phyloP scores from a whole-genome alignment of 305 asterid genomes.

The Fraxinus latifolia region DNA sequence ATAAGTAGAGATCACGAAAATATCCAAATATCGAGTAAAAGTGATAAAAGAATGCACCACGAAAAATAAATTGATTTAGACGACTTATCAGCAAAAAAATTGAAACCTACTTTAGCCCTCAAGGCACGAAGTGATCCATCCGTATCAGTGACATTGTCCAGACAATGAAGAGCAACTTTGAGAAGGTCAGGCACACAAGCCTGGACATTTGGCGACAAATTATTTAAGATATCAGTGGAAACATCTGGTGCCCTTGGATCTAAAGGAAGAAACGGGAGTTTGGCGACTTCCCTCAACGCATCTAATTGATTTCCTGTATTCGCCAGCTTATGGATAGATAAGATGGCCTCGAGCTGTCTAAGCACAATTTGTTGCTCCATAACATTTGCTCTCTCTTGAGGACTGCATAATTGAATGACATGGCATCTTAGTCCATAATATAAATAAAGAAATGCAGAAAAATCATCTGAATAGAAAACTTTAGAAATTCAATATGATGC shows the following conservation, averaged over 20 bases:
- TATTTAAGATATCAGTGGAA: slow-evolving; percentile 51
- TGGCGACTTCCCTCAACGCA: slow-evolving; percentile 85
- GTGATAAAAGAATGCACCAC: neutral
- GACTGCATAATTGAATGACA: slow-evolving; percentile 43
- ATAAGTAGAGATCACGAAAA: neutral
- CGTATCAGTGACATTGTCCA: slow-evolving; percentile 73
- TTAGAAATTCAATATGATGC: neutral
- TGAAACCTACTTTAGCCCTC: slow-evolving; percentile 67
- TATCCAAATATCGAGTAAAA: neutral
- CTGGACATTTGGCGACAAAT: slow-evolving; percentile 76
- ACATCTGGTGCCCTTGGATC: slow-evolving; percentile 72
- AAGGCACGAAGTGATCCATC: slow-evolving; percentile 93
- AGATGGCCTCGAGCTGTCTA: slow-evolving; percentile 85
- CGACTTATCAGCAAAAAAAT: neutral
- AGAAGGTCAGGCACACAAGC: slow-evolving; percentile 89
- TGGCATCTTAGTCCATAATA: neutral
- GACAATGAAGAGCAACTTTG: slow-evolving; percentile 75
- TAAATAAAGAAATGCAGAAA: neutral
- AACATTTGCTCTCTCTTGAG: slow-evolving; percentile 75
- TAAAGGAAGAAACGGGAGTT: slow-evolving; percentile 87
- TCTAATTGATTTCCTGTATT: slow-evolving; percentile 64
- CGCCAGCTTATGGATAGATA: slow-evolving; percentile 71
- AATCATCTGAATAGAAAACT: neutral
- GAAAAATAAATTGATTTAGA: neutral
- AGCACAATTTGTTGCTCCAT: slow-evolving; percentile 83